Percentiles rank a stretch among this genome's conserved stretches.
Evolutionary conservation across 305 asterid species (phyloP).

Genomic region (Coffea humblotiana): DNA sequence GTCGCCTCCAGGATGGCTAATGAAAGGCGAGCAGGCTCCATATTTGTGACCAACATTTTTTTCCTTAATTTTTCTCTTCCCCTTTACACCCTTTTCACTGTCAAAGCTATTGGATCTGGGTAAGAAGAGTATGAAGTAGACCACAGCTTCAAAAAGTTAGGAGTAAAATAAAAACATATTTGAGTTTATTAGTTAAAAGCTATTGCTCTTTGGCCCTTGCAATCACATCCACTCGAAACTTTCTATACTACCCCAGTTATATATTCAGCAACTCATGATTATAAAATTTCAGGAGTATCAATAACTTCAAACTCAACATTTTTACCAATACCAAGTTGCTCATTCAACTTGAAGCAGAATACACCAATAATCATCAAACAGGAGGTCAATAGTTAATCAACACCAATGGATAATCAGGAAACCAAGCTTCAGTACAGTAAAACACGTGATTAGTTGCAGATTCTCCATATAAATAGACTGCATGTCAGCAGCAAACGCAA

Average conservation of each 20-base stretch:
- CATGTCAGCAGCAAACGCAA: neutral
- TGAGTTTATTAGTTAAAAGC: too few species aligned
- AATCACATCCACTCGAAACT: too few species aligned
- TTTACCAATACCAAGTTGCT: too few species aligned
- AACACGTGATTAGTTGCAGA: neutral
- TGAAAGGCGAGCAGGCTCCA: neutral
- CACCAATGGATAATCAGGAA: neutral
- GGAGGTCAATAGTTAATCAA: neutral
- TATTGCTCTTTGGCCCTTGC: too few species aligned
- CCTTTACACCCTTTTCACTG: too few species aligned
- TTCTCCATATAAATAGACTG: neutral
- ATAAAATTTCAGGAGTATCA: too few species aligned
- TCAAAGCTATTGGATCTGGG: neutral
- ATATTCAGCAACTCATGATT: too few species aligned
- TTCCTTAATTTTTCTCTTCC: neutral
- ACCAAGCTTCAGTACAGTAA: neutral
- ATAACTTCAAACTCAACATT: too few species aligned
- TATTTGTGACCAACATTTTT: neutral
- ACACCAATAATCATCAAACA: neutral
- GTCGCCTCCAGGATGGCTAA: neutral
- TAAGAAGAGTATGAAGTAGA: neutral
- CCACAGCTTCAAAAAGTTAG: neutral
- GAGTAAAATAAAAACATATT: too few species aligned
- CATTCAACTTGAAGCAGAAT: too few species aligned
- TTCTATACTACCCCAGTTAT: too few species aligned